Conservation (phyloP, 2,329 filamentous ascomycete species). For the Penicillium sp. region DNA sequence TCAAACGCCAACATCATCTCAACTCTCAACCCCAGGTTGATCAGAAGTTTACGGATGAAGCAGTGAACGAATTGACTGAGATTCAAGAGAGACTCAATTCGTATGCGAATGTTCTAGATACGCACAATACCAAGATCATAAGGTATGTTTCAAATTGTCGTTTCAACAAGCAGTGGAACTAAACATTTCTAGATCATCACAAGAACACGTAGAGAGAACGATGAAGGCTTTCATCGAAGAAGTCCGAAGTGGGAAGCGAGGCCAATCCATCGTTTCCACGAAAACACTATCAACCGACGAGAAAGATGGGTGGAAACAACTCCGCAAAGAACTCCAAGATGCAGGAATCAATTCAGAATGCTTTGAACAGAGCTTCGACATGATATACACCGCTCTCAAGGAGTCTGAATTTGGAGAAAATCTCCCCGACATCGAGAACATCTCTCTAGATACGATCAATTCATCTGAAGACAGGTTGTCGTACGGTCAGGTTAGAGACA, state of each 20-base stretch:
- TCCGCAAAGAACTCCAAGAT: neutral
- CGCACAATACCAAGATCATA: neutral
- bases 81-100: neutral
- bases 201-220: constrained; percentile 1
- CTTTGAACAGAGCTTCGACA: neutral
- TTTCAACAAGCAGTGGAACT: too few relatives aligned
- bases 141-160: neutral
- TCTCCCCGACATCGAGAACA: neutral
- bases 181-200: neutral
- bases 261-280: neutral
- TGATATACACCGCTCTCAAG: neutral
- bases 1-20: neutral
- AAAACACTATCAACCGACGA: neutral
- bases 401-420: neutral
- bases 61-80: neutral
- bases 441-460: neutral
- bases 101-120: neutral
- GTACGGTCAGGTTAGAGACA: neutral
- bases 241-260: constrained; percentile 55
- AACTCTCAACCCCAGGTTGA: neutral
- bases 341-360: neutral
- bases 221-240: constrained; percentile 71
- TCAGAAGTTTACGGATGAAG: neutral
- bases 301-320: neutral
- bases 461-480: neutral